Evolutionary conservation across 805 yeast genomes (phyloP).

Genomic region (Saturnispora besseyi): DNA sequence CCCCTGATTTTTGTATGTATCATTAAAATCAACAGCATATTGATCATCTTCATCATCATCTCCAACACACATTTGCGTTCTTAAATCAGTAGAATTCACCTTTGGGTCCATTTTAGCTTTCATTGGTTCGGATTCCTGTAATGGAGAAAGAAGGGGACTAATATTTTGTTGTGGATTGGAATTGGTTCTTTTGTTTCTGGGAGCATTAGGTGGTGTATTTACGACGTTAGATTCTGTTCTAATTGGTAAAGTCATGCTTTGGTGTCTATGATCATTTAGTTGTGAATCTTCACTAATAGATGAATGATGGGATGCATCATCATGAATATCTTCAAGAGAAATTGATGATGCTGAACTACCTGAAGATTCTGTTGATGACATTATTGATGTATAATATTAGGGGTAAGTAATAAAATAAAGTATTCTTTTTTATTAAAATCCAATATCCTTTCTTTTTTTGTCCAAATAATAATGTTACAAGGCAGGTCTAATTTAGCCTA

Average conservation of each 20-base stretch:
- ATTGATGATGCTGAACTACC: slow-evolving; percentile 10
- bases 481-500: no score
- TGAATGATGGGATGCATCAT: slow-evolving; percentile 27
- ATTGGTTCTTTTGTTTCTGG: not conserved
- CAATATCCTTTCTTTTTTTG: not conserved
- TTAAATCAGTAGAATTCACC: slow-evolving; percentile 23
- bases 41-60: slow-evolving; percentile 26
- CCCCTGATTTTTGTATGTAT: slow-evolving; percentile 12
- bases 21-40: slow-evolving; percentile 20
- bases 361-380: slow-evolving; percentile 2
- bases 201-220: not conserved
- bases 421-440: not conserved
- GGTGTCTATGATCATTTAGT: slow-evolving; percentile 30
- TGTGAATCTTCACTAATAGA: slow-evolving; percentile 29
- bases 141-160: not conserved
- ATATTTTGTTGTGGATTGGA: not conserved
- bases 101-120: slow-evolving; percentile 7
- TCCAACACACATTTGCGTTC: slow-evolving; percentile 22
- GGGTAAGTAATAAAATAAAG: not conserved
- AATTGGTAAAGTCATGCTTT: slow-evolving; percentile 27
- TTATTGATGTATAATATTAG: not conserved
- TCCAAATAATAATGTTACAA: no score
- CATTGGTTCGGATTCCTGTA: not conserved
- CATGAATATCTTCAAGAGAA: slow-evolving; percentile 24
- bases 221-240: slow-evolving; percentile 21